These are phyloP conservation scores for Groenewaldozyma sp. DNA, from an alignment of 1,139 yeast genomes.

Conservation along the genomic window DNA sequence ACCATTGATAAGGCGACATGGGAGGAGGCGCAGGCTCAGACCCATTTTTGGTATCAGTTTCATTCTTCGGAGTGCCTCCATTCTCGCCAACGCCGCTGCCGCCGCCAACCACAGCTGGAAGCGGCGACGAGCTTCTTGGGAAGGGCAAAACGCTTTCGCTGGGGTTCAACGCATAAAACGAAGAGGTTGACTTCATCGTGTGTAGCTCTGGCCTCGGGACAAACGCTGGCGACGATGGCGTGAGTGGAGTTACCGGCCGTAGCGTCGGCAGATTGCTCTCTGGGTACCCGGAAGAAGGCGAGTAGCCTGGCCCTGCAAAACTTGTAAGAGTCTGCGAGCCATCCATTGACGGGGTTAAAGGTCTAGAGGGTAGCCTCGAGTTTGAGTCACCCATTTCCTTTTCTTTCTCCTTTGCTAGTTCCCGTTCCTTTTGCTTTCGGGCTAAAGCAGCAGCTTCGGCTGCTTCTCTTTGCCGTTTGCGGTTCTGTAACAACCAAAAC, in stretches of 20 bases:
- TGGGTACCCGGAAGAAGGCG: neutral
- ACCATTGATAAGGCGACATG: slow-evolving; percentile 38
- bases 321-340: neutral
- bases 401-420: no score
- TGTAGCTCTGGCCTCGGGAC: slow-evolving; percentile 4
- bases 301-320: neutral
- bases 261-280: neutral
- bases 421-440: no score
- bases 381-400: no score
- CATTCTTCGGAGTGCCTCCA: neutral
- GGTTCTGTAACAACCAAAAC: slow-evolving; percentile 18
- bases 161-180: neutral
- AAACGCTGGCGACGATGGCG: slow-evolving; percentile 8
- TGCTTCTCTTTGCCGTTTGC: neutral
- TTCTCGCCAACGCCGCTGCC: neutral
- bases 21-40: neutral
- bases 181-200: slow-evolving; percentile 7
- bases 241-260: slow-evolving; percentile 4
- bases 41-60: neutral
- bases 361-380: no score
- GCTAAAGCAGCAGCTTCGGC: neutral
- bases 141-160: neutral
- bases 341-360: neutral
- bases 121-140: slow-evolving; percentile 5
- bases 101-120: slow-evolving; percentile 6